Conservation (phyloP, 2,329 filamentous ascomycete species). For the Hypoxylon sp. region DNA sequence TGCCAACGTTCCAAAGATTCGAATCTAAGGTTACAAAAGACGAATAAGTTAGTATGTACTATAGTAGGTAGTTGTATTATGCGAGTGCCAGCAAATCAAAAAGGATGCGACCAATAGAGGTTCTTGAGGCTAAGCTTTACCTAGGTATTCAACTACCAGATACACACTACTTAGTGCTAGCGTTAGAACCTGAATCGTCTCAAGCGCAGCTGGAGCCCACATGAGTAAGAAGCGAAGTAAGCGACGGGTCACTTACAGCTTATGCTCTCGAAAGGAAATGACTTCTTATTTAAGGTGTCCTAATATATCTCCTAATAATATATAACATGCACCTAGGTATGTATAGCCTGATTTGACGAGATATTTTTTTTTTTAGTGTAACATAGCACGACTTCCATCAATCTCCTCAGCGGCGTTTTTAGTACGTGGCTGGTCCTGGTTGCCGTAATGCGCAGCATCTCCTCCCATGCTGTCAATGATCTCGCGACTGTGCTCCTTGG, state of each 20-base stretch:
- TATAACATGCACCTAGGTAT: neutral
- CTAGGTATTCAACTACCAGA: too few relatives aligned
- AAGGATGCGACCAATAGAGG: neutral
- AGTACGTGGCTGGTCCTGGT: constrained; percentile 59
- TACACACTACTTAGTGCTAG: neutral
- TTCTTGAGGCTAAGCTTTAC: neutral
- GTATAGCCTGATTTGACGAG: neutral
- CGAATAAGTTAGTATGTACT: neutral
- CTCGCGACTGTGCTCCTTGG: constrained; percentile 61
- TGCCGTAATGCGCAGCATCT: constrained; percentile 61
- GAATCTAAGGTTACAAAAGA: neutral
- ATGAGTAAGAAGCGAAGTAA: neutral
- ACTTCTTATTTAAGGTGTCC: neutral
- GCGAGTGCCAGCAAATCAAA: neutral
- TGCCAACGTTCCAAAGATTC: neutral
- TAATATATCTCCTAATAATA: neutral
- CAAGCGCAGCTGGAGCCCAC: neutral
- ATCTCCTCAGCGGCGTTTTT: constrained; percentile 60
- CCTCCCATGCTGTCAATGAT: constrained; percentile 61
- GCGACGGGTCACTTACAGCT: neutral
- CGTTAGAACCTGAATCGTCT: neutral
- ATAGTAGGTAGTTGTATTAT: neutral
- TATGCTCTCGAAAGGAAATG: neutral
- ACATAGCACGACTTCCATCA: constrained; percentile 57
- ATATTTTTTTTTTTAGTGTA: constrained; percentile 18